These are phyloP conservation scores for Magnolia changhungtana DNA, from an alignment of 164 flowering plant genomes.

Conservation along the genomic window DNA sequence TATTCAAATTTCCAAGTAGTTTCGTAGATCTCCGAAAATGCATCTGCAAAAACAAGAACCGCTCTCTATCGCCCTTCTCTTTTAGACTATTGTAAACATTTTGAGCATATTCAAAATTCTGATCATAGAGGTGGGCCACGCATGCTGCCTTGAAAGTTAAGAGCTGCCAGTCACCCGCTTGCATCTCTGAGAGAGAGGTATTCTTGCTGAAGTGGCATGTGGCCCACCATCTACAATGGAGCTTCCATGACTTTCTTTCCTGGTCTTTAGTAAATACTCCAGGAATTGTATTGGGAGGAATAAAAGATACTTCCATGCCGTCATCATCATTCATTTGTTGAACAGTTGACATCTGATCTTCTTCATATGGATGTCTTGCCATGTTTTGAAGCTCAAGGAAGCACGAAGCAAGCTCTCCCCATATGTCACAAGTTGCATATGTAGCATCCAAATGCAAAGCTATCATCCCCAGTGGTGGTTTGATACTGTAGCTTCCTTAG, in stretches of 20 bases:
- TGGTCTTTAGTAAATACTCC: constrained; percentile 32
- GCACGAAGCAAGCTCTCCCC: constrained; percentile 70
- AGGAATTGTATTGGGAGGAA: constrained; percentile 23
- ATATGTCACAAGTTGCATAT: constrained; percentile 34
- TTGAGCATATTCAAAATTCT: constrained; percentile 38
- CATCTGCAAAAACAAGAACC: constrained; percentile 28
- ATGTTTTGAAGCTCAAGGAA: constrained; percentile 33
- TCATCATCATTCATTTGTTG: constrained; percentile 23
- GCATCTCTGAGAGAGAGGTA: constrained; percentile 40
- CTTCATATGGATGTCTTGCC: constrained; percentile 37
- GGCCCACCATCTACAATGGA: constrained; percentile 77
- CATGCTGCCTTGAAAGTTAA: constrained; percentile 72
- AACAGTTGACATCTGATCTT: constrained; percentile 51
- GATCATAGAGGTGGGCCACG: constrained; percentile 60
- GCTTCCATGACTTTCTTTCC: constrained; percentile 47
- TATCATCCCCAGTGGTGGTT: constrained; percentile 61
- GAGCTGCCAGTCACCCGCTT: constrained; percentile 47
- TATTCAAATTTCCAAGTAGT: constrained; percentile 8
- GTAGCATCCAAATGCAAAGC: constrained; percentile 78
- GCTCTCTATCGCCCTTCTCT: constrained; percentile 24
- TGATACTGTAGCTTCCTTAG: constrained; percentile 55
- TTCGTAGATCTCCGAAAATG: constrained; percentile 31
- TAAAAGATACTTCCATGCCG: constrained; percentile 6
- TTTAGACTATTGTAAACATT: constrained; percentile 28
- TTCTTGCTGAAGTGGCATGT: constrained; percentile 56